phyloP scores from a whole-genome alignment of 2,329 filamentous ascomycete genomes.

The Colletotrichum spaethianum region DNA sequence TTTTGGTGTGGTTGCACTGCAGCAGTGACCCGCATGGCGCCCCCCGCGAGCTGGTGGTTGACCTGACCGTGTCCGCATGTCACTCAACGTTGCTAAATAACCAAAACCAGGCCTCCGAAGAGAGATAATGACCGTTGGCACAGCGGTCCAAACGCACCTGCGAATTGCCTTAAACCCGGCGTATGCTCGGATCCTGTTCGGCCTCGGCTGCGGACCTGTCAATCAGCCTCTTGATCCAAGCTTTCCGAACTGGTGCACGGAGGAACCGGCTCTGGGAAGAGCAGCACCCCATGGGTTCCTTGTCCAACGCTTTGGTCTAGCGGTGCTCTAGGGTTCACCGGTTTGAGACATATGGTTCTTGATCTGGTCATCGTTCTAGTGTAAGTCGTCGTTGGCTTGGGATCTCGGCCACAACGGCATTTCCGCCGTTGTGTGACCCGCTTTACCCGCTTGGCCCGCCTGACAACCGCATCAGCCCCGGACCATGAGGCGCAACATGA shows the following conservation, averaged over 20 bases:
- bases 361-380: background rate
- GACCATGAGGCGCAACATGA: conserved; percentile 3
- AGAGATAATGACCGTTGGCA: background rate
- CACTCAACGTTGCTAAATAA: background rate
- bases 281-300: conserved; percentile 23
- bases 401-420: background rate
- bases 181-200: background rate
- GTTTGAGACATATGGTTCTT: background rate
- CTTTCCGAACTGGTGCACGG: conserved; percentile 25
- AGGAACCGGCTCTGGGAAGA: conserved; percentile 11
- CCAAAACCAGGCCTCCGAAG: background rate
- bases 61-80: conserved; percentile 6
- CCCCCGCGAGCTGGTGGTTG: background rate
- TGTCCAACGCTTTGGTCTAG: background rate
- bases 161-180: conserved; percentile 8
- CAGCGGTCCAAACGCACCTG: background rate
- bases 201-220: conserved; percentile 16
- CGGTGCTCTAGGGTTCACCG: background rate
- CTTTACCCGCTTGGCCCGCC: background rate
- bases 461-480: conserved; percentile 16
- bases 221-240: conserved; percentile 34
- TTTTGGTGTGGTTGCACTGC: conserved; percentile 34
- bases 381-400: background rate
- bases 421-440: background rate
- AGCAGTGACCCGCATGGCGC: conserved; percentile 33